A percentile compares a stretch with the other conserved stretches of the same genome.
Conservation (phyloP, 2,329 filamentous ascomycete species). For the Aurifilum marmelostoma region DNA sequence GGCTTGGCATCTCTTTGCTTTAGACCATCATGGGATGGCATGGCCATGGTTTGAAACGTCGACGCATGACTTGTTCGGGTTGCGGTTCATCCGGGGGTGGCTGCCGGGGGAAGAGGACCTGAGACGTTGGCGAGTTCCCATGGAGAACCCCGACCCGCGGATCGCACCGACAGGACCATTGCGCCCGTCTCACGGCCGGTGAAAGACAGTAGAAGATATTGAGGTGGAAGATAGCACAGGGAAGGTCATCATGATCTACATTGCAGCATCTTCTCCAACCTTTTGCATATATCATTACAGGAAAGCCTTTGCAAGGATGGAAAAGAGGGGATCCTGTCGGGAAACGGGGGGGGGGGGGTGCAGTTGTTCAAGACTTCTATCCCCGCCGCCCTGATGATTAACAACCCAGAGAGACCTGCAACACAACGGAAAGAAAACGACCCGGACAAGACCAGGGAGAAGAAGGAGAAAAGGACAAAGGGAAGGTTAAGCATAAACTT, state of each 20-base stretch:
- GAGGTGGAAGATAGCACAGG: too few relatives aligned
- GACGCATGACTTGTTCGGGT: constrained; percentile 2
- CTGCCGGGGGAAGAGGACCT: not conserved
- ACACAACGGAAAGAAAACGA: not conserved
- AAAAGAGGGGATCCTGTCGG: too few relatives aligned
- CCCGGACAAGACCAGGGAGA: not conserved
- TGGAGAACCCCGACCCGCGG: not conserved
- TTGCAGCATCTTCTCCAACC: too few relatives aligned
- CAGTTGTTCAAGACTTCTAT: not conserved
- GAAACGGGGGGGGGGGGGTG: too few relatives aligned
- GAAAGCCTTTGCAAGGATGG: too few relatives aligned
- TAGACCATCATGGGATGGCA: not conserved
- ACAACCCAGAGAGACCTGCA: not conserved
- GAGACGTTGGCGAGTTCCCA: not conserved
- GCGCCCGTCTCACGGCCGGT: not conserved
- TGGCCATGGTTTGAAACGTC: not conserved
- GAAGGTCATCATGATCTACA: too few relatives aligned
- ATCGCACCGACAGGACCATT: not conserved
- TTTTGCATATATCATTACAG: too few relatives aligned
- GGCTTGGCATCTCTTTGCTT: not conserved
- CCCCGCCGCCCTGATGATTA: not conserved
- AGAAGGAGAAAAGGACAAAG: not conserved
- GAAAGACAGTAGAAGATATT: not conserved
- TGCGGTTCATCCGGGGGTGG: not conserved
- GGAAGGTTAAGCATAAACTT: constrained; percentile 19